phyloP scores from a whole-genome alignment of 441 rosid species.

The Omphalea diandra region DNA sequence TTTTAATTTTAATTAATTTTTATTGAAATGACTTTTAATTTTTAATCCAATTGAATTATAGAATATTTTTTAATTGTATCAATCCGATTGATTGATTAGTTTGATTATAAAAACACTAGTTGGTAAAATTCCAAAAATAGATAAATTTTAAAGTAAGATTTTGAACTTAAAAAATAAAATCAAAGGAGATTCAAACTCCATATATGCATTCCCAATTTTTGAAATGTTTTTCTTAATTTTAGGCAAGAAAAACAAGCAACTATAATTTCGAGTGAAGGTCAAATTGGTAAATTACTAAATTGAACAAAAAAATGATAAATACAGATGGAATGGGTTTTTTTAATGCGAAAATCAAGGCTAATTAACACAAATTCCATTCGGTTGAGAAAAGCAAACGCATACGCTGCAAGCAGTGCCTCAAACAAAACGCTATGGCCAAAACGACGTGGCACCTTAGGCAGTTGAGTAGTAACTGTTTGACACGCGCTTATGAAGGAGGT shows the following conservation, averaged over 20 bases:
- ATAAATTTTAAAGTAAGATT: too few relatives aligned
- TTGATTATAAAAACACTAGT: too few relatives aligned
- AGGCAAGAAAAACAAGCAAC: background rate
- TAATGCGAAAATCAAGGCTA: constrained; percentile 21
- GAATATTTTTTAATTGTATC: too few relatives aligned
- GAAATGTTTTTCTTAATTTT: background rate
- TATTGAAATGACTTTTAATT: too few relatives aligned
- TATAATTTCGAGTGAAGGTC: too few relatives aligned
- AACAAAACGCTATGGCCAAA: background rate
- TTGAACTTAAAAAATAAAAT: background rate
- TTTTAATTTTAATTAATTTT: too few relatives aligned
- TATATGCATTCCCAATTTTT: background rate
- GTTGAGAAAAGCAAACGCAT: too few relatives aligned
- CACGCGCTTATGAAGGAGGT: constrained; percentile 15
- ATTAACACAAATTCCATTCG: background rate
- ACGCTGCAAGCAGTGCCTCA: too few relatives aligned
- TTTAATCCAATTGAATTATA: too few relatives aligned
- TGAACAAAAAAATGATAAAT: background rate
- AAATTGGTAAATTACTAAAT: background rate
- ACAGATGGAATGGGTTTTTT: constrained; percentile 18
- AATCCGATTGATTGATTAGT: too few relatives aligned
- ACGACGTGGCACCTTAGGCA: background rate
- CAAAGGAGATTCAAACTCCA: too few relatives aligned
- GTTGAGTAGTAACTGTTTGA: background rate
- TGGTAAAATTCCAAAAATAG: too few relatives aligned